These are phyloP conservation scores for Phlebopus sp. DNA, from an alignment of 1,284 basidiomycete genomes.

Conservation along the genomic window DNA sequence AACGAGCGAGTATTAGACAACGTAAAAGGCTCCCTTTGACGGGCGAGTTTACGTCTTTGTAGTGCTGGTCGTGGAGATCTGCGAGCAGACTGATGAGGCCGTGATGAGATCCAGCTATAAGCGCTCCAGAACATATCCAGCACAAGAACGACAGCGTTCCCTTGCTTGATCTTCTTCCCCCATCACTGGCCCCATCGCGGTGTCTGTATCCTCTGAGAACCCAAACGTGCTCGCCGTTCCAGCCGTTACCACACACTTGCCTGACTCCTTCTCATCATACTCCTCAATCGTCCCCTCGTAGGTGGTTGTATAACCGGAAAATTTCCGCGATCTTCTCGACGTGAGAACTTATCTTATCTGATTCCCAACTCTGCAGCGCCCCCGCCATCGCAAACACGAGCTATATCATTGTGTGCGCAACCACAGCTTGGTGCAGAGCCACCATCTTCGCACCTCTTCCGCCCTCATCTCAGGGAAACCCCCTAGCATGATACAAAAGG, in stretches of 20 bases:
- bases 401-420: conserved; percentile 16
- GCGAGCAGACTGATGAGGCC: neutral
- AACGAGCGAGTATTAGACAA: neutral
- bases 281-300: conserved; percentile 7
- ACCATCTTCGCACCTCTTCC: conserved; percentile 1
- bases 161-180: conserved; percentile 2
- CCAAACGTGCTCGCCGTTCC: conserved; percentile 4
- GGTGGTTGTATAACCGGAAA: conserved; percentile 5
- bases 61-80: conserved; percentile 8
- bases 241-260: conserved; percentile 4
- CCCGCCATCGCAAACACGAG: conserved; percentile 1
- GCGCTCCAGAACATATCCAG: conserved; percentile 4
- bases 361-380: conserved; percentile 18
- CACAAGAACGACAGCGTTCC: too few species aligned
- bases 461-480: conserved; percentile 4
- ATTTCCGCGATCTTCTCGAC: conserved; percentile 12
- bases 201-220: conserved; percentile 10
- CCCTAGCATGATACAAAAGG: conserved; percentile 60
- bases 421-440: conserved; percentile 2
- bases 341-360: conserved; percentile 36
- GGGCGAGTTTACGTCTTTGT: conserved; percentile 10
- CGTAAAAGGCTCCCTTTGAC: conserved; percentile 2
- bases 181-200: neutral
- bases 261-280: conserved; percentile 20
- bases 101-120: neutral